Evolutionary conservation across 192 early-diverging fungal genomes (phyloP), one percentile per base, ranked within the genome.

Genomic region (Podila minutissima): DNA sequence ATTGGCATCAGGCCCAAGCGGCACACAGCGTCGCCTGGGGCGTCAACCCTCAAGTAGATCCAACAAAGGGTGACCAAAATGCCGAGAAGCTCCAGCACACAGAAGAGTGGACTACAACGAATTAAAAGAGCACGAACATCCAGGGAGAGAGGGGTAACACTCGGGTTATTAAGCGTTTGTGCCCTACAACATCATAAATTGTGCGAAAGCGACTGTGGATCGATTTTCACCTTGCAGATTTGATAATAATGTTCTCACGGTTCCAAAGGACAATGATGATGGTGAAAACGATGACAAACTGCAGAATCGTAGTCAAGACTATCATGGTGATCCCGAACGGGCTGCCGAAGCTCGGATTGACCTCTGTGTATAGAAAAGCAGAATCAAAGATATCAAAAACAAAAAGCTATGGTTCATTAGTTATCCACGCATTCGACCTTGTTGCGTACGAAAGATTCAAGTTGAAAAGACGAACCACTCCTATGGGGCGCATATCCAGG

Each of bases 171-270:
- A 46, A 3, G 41, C 41, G 15, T 15, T 10, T 46, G 11, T 46
- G 41, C 15, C 41, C 3, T 46, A 17, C 41, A 46, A 17, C 41
- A 17, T 46, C 41, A 46, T 48, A 68, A n/a, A 29, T 50, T n/a
- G 33, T 13, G 29, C 20, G 5, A 32, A 7, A 46, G 41, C 15
- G 15, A 17, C 12, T 15, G 11, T 46, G 13, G 41, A 46, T 7
- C 46, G 32, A n/a, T 29, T 8, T 12, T 75, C 29, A 71, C 74
- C 74, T 77, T 26, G 74, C 74, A 33, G 74, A 77, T 32, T 78
- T 72, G 33, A 78, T 63, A 24, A 72, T 71, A 37, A 78, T 78
- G 32, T 72, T 72, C 9, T 78, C 69, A 1, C 69, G 57, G 46
- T 62, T 62, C 10, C 61, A 11, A 31, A 78, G 2, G 9, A 78